phyloP scores from a whole-genome alignment of 140 eudicot species.

The Bidens hawaiensis region DNA sequence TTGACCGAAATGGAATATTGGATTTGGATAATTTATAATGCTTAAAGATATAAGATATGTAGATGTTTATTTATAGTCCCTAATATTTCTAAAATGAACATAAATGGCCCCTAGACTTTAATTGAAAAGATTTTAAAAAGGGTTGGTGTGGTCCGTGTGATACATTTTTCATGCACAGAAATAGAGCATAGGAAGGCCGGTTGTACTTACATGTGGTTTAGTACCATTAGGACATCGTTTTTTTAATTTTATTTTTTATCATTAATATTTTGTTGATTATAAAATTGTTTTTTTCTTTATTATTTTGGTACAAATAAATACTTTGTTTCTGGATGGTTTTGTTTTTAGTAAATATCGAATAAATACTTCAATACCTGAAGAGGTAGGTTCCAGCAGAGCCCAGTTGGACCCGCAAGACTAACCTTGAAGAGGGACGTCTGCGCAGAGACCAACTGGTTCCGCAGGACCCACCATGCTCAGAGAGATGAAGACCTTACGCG shows the following conservation, averaged over 20 bases:
- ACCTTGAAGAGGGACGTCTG: no score
- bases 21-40: not conserved
- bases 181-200: slow-evolving; percentile 9
- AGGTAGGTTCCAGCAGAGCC: no score
- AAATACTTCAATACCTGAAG: not conserved
- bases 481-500: no score
- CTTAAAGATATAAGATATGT: not conserved
- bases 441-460: no score
- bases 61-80: not conserved
- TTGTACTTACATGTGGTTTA: slow-evolving; percentile 25
- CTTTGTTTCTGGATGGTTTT: not conserved
- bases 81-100: not conserved
- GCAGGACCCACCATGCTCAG: no score
- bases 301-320: not conserved
- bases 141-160: slow-evolving; percentile 6
- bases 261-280: not conserved
- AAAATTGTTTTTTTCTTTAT: not conserved
- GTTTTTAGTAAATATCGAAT: not conserved
- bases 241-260: not conserved
- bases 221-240: not conserved
- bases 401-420: no score
- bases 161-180: slow-evolving; percentile 26
- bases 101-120: not conserved
- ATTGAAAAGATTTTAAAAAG: not conserved
- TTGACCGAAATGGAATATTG: not conserved